These are phyloP conservation scores for Nitzschia palea DNA, from an alignment of 108 stramenopile genomes.

Conservation along the genomic window DNA sequence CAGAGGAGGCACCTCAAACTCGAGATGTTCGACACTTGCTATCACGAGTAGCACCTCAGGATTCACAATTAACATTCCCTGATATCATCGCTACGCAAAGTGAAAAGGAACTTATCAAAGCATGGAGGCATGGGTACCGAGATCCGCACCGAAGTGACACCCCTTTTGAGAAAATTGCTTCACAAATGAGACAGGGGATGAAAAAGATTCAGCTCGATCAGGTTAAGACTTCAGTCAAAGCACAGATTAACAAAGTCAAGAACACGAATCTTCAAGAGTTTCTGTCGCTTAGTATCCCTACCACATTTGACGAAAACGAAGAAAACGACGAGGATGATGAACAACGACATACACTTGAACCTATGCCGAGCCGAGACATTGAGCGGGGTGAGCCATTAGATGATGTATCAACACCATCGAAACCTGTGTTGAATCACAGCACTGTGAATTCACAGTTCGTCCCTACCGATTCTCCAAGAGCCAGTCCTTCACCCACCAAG, in stretches of 20 bases:
- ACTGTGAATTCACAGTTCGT: neutral
- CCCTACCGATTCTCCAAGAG: neutral
- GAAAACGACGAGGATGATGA: slow-evolving; percentile 1
- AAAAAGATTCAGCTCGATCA: slow-evolving; percentile 48
- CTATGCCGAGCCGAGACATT: slow-evolving; percentile 20
- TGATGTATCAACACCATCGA: neutral
- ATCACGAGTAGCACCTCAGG: neutral
- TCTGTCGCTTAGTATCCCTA: slow-evolving; percentile 10
- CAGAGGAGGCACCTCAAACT: slow-evolving; percentile 6
- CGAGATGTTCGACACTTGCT: slow-evolving; percentile 6
- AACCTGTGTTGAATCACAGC: neutral
- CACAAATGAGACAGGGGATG: slow-evolving; percentile 44
- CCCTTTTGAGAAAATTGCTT: slow-evolving; percentile 67
- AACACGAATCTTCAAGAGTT: slow-evolving; percentile 13
- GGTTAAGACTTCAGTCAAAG: slow-evolving; percentile 37
- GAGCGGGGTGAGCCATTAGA: slow-evolving; percentile 17
- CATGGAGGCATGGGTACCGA: slow-evolving; percentile 45
- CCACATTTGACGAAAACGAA: slow-evolving; percentile 1
- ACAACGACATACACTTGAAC: neutral
- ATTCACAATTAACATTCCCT: neutral
- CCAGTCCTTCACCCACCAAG: neutral
- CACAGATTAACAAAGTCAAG: slow-evolving; percentile 23
- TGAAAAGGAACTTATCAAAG: slow-evolving; percentile 37
- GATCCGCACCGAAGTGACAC: slow-evolving; percentile 72
- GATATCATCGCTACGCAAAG: neutral